Conservation (phyloP, 345 rosid species). For the Pseudoturritis turrita region DNA sequence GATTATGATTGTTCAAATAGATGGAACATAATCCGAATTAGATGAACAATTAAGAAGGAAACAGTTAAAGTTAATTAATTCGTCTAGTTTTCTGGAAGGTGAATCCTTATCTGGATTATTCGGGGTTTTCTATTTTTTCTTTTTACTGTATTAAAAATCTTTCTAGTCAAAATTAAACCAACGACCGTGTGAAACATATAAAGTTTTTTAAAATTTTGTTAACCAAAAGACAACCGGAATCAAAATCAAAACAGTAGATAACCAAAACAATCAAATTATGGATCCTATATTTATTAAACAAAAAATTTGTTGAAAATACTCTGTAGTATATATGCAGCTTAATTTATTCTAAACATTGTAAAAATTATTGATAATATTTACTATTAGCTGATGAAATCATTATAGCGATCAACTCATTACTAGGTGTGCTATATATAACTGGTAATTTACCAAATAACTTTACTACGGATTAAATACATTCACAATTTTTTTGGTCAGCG, state of each 20-base stretch:
- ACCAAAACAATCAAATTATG: neutral
- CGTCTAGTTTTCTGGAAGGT: neutral
- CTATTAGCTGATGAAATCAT: neutral
- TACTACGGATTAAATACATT: neutral
- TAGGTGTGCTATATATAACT: neutral
- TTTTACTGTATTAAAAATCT: neutral
- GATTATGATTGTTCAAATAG: constrained; percentile 5
- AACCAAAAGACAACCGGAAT: too few relatives aligned
- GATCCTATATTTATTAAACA: neutral
- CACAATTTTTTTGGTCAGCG: neutral
- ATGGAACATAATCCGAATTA: neutral
- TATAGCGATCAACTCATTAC: neutral
- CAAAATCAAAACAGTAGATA: neutral
- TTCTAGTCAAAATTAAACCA: neutral
- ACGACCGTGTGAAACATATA: neutral
- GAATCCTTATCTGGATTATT: neutral
- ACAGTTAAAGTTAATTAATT: neutral
- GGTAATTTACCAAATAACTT: neutral
- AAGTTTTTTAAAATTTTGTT: too few relatives aligned
- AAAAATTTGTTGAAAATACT: neutral
- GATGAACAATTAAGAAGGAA: neutral
- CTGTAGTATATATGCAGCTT: too few relatives aligned
- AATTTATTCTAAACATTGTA: neutral
- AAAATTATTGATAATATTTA: neutral
- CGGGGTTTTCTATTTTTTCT: neutral